Evolutionary conservation across 768 basidiomycete species (phyloP).

Genomic region (Boletus subparvulus): DNA sequence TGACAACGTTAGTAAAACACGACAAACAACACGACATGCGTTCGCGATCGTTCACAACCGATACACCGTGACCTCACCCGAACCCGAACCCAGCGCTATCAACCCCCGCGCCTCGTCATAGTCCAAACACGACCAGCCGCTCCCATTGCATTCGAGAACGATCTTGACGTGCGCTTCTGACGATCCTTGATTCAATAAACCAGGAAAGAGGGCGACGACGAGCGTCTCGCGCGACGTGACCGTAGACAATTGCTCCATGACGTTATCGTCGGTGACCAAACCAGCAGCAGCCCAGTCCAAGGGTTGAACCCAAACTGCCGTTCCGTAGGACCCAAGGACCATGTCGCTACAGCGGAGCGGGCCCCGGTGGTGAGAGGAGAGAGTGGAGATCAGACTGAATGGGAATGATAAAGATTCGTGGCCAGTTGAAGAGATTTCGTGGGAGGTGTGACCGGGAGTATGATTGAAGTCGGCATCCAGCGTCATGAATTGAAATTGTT

Average conservation of each 20-base stretch:
- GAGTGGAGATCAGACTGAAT: constrained; percentile 39
- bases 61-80: constrained; percentile 45
- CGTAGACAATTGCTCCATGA: constrained; percentile 14
- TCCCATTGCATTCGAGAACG: constrained; percentile 33
- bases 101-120: constrained; percentile 59
- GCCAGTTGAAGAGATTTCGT: constrained; percentile 17
- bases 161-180: constrained; percentile 28
- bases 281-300: constrained; percentile 43
- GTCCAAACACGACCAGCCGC: constrained; percentile 54
- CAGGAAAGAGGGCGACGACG: constrained; percentile 52
- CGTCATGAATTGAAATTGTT: constrained; percentile 52
- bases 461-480: constrained; percentile 36
- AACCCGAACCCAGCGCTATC: constrained; percentile 51
- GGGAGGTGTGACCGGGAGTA: not conserved
- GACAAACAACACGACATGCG: not conserved
- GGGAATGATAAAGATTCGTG: constrained; percentile 44
- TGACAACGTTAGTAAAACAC: not conserved
- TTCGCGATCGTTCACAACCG: constrained; percentile 16
- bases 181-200: constrained; percentile 26
- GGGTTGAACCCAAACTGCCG: constrained; percentile 65
- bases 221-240: constrained; percentile 38
- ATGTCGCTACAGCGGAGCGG: constrained; percentile 55
- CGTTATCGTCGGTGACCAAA: constrained; percentile 29
- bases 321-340: constrained; percentile 52
- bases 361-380: constrained; percentile 43